These are phyloP conservation scores for Aspergillus amoenus DNA, from an alignment of 2,329 filamentous ascomycete genomes.

Conservation along the genomic window DNA sequence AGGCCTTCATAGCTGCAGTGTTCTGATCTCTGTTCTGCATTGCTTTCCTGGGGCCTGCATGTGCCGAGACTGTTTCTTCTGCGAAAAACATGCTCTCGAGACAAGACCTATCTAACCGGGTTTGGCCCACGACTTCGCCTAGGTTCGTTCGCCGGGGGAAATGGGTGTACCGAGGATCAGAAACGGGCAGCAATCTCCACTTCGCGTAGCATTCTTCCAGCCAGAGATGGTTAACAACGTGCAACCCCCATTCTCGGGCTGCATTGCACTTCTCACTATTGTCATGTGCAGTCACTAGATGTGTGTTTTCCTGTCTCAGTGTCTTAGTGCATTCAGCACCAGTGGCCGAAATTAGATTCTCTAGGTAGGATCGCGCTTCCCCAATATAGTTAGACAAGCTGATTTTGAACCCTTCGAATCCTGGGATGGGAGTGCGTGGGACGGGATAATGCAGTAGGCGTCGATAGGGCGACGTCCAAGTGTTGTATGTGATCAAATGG, in stretches of 20 bases:
- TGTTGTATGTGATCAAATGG: conserved; percentile 81
- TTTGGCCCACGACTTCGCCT: conserved; percentile 89
- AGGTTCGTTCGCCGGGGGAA: conserved; percentile 90
- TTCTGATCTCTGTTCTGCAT: conserved; percentile 41
- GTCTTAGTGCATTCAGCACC: conserved; percentile 92
- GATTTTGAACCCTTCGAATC: conserved; percentile 74
- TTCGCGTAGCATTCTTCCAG: conserved; percentile 95
- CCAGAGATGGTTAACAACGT: conserved; percentile 94
- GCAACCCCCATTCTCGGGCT: conserved; percentile 86
- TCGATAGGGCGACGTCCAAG: conserved; percentile 81
- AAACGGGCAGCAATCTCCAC: conserved; percentile 72
- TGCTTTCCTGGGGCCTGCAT: conserved; percentile 21
- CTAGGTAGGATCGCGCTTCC: conserved; percentile 87
- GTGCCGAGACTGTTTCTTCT: conserved; percentile 24
- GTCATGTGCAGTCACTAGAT: conserved; percentile 86
- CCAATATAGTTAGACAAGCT: conserved; percentile 96
- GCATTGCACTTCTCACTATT: conserved; percentile 91
- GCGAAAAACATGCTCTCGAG: conserved; percentile 68
- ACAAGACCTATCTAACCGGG: conserved; percentile 70
- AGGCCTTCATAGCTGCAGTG: conserved; percentile 16
- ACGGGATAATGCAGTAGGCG: conserved; percentile 88
- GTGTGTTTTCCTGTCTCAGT: conserved; percentile 92
- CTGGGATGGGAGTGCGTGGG: conserved; percentile 72
- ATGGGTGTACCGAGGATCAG: conserved; percentile 74
- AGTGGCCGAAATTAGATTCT: conserved; percentile 81